These are phyloP conservation scores for Calonectria pauciramosa DNA, from an alignment of 2,329 filamentous ascomycete species.

Conservation along the genomic window DNA sequence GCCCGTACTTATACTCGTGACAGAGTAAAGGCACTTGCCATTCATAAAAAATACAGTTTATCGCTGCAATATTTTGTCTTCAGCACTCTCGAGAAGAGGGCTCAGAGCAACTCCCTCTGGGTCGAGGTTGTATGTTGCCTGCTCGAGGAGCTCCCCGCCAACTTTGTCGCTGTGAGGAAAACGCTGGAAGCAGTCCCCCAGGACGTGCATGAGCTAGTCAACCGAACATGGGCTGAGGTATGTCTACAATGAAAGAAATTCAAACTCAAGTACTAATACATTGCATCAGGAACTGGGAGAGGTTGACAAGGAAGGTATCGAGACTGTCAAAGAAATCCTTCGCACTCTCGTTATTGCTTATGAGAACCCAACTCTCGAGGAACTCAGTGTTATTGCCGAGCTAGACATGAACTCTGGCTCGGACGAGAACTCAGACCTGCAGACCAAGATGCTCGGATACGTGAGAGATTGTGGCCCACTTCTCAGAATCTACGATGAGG, in stretches of 20 bases:
- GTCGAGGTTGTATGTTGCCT: constrained; percentile 21
- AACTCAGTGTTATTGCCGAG: constrained; percentile 25
- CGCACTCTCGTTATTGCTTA: constrained; percentile 27
- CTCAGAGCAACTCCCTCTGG: constrained; percentile 24
- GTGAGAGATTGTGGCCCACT: constrained; percentile 26
- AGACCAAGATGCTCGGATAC: constrained; percentile 18
- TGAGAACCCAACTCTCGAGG: constrained; percentile 27
- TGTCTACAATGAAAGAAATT: neutral
- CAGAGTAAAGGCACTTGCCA: constrained; percentile 11
- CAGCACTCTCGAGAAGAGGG: constrained; percentile 22
- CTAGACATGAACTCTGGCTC: neutral
- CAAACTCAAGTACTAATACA: neutral
- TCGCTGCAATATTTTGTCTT: constrained; percentile 22
- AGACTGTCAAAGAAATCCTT: constrained; percentile 29
- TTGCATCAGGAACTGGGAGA: constrained; percentile 13
- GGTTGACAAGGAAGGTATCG: constrained; percentile 16
- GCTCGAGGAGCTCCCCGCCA: constrained; percentile 14
- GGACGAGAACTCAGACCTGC: constrained; percentile 2
- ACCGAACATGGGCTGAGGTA: constrained; percentile 23
- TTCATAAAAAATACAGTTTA: constrained; percentile 12
- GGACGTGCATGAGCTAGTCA: constrained; percentile 18
- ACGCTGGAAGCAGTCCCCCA: constrained; percentile 17
- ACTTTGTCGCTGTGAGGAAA: constrained; percentile 20
- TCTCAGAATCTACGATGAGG: constrained; percentile 20
- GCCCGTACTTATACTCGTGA: constrained; percentile 12